Evolutionary conservation across 73 alveolate species (phyloP), one percentile per base, ranked within the genome.

Genomic region (Breviolum minutum): DNA sequence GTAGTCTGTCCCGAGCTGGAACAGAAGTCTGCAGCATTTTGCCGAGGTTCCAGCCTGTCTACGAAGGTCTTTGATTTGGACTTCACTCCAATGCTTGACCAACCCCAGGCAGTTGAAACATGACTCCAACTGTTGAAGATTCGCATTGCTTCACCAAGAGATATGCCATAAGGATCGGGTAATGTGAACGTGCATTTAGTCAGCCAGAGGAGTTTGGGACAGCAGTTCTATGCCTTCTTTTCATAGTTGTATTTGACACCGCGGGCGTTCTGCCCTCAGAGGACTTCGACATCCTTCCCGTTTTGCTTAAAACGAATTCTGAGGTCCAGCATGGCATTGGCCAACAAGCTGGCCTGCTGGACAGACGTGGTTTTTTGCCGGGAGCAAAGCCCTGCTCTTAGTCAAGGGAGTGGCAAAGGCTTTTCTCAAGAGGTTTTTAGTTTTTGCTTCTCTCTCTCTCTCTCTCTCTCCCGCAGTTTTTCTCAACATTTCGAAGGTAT

Each of bases 291-390:
- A 12, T 17, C 5, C 70, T 27, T 30, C 54, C 9, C 7, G 60
- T 27, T 11, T 10, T 27, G 29, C 17, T 29, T 27, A 14, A 77
- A 6, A 63, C 62, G 63, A 20, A 6, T 86, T 24, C 81, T 16
- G 19, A 90, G 96, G 96, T 93, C 61, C 98, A 93, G 83, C 98
- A 93, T 30, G 98, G 98, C 92, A 93, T 93, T 77, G 98, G 98
- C n/a, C 98, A 93, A 86, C 98, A 93, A 70, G 98, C 98, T 62
- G 98, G 98, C 7, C 92, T 93, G 66, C 92, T 93, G 32, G 98
- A 93, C 98, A 62, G 82, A 20, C 64, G 63, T 0, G 98, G 98
- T 66, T 77, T 60, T 32, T 86, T 93, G 83, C 98, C 98, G 7
- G 98, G 98, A 70, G 96, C 96, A 13, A 90, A 90, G 96, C 40